Conservation (phyloP, 2,329 filamentous ascomycete genomes). For the Alternaria conjuncta region DNA sequence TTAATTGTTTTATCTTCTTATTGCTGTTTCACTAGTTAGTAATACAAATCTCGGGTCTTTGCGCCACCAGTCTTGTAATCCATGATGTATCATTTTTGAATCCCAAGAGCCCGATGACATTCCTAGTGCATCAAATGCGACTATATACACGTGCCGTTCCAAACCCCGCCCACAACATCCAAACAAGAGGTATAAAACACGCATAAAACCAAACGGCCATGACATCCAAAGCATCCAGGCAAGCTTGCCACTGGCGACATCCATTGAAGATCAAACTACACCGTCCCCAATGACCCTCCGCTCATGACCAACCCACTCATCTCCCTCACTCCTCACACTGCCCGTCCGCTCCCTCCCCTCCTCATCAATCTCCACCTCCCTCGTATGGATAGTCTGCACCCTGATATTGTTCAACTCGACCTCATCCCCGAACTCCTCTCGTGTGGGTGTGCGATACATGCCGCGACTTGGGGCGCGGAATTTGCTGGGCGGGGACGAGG, state of each 20-base stretch:
- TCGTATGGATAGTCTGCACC: conserved; percentile 20
- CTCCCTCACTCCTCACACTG: not conserved
- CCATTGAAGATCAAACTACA: not conserved
- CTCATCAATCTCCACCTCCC: conserved; percentile 15
- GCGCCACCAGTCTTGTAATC: not conserved
- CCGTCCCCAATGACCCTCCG: not conserved
- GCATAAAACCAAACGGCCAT: not conserved
- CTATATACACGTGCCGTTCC: not conserved
- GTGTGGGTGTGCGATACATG: not conserved
- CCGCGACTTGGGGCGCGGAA: not conserved
- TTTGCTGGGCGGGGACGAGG: not conserved
- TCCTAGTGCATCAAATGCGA: not conserved
- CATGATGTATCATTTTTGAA: not conserved
- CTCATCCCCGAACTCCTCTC: conserved; percentile 14
- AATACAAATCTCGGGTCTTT: not conserved
- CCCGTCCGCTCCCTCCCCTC: not conserved
- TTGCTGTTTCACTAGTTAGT: not conserved
- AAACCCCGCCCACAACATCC: not conserved
- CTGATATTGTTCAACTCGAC: conserved; percentile 25
- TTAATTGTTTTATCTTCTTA: not conserved
- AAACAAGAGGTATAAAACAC: not conserved
- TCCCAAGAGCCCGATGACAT: not conserved
- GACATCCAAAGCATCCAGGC: not conserved
- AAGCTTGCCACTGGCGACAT: not conserved
- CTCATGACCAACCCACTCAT: not conserved